phyloP scores from a whole-genome alignment of 2,329 filamentous ascomycete species.

The Botryosphaeria agaves region DNA sequence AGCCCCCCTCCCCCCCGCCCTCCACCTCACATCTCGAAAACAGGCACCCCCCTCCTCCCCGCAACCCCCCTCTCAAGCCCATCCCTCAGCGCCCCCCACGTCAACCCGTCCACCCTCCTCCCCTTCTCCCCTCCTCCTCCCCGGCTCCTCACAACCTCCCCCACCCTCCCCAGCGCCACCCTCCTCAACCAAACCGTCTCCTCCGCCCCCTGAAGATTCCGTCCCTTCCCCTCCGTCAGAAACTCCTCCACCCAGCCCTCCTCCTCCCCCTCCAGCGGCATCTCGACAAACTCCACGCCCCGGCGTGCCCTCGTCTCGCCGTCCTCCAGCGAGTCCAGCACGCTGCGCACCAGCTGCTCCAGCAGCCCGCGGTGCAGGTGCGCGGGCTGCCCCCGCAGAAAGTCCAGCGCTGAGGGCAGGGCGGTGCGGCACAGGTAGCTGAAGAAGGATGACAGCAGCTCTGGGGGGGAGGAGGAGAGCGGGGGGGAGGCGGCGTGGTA shows the following conservation, averaged over 20 bases:
- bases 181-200: conserved; percentile 60
- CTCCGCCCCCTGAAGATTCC: conserved; percentile 44
- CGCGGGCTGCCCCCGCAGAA: conserved; percentile 47
- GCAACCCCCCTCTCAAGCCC: conserved; percentile 18
- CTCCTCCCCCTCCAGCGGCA: conserved; percentile 55
- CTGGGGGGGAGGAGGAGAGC: conserved; percentile 43
- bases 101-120: conserved; percentile 30
- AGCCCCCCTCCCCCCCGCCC: too few relatives aligned
- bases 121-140: too few relatives aligned
- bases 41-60: conserved; percentile 11
- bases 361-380: conserved; percentile 47
- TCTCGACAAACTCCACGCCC: conserved; percentile 51
- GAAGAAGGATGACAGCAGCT: conserved; percentile 50
- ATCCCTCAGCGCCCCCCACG: conserved; percentile 29
- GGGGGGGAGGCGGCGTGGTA: conserved; percentile 61
- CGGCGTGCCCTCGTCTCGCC: too few relatives aligned
- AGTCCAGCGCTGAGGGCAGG: conserved; percentile 57
- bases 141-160: conserved; percentile 26
- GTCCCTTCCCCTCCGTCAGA: conserved; percentile 46
- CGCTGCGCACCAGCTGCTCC: conserved; percentile 38
- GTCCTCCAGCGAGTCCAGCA: conserved; percentile 8
- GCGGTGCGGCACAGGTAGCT: conserved; percentile 48
- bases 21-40: too few relatives aligned
- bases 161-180: conserved; percentile 47
- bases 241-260: conserved; percentile 59